phyloP scores from a whole-genome alignment of 2,329 filamentous ascomycete genomes.

The Ophiosphaerella narmari region DNA sequence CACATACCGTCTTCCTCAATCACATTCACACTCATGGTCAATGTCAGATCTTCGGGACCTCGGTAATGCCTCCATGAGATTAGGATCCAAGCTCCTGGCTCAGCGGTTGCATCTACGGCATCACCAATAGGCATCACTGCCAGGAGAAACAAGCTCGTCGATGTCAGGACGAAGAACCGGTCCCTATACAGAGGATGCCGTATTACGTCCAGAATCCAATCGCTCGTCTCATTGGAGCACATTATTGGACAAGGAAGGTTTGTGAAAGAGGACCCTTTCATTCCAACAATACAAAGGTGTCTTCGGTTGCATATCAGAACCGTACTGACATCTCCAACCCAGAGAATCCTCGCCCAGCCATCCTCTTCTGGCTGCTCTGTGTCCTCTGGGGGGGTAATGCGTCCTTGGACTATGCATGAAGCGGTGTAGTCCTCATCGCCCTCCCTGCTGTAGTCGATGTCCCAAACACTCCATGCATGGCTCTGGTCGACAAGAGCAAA shows the following conservation, averaged over 20 bases:
- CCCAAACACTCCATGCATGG: slow-evolving; percentile 72
- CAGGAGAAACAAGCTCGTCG: slow-evolving; percentile 56
- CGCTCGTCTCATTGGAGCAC: slow-evolving; percentile 27
- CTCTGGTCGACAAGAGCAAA: slow-evolving; percentile 68
- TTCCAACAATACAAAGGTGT: slow-evolving; percentile 41
- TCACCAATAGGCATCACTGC: slow-evolving; percentile 45
- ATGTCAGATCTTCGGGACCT: slow-evolving; percentile 57
- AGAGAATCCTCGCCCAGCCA: slow-evolving; percentile 57
- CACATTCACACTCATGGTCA: slow-evolving; percentile 45
- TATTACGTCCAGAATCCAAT: slow-evolving; percentile 64
- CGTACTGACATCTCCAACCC: slow-evolving; percentile 54
- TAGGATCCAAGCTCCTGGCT: slow-evolving; percentile 43
- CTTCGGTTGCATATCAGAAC: slow-evolving; percentile 60
- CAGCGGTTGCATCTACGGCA: slow-evolving; percentile 14
- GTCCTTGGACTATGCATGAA: slow-evolving; percentile 38
- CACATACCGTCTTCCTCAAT: slow-evolving; percentile 38
- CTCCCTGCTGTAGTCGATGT: slow-evolving; percentile 49
- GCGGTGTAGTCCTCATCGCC: slow-evolving; percentile 36
- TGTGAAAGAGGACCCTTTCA: slow-evolving; percentile 27
- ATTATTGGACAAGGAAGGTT: slow-evolving; percentile 31
- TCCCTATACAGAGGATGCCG: slow-evolving; percentile 53
- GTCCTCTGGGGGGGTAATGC: slow-evolving; percentile 8
- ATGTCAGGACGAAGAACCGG: slow-evolving; percentile 65
- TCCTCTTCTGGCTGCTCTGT: slow-evolving; percentile 33
- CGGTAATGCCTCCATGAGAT: slow-evolving; percentile 61